Conservation (phyloP, 306 rosid species). For the Begonia masoniana region DNA sequence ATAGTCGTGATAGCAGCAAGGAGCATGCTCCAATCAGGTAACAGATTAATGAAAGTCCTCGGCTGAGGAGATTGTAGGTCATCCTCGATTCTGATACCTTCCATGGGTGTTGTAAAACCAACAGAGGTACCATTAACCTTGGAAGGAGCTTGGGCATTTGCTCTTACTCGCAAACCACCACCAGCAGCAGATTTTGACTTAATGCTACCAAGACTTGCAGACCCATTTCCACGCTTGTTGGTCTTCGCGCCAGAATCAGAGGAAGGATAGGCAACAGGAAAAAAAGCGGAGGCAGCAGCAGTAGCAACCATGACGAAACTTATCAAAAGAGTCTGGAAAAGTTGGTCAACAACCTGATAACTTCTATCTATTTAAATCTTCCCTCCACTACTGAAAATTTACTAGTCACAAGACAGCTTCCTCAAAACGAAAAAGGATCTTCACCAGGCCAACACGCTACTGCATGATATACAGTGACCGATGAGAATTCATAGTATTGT, state of each 20-base stretch:
- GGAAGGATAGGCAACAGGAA: conserved; percentile 51
- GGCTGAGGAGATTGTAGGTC: conserved; percentile 51
- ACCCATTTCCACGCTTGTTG: conserved; percentile 34
- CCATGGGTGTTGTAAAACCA: conserved; percentile 38
- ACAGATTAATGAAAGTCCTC: conserved; percentile 81
- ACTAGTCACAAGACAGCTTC: not conserved
- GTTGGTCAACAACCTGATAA: conserved; percentile 9
- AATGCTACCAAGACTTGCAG: conserved; percentile 32
- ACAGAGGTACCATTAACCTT: conserved; percentile 71
- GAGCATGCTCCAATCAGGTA: conserved; percentile 99
- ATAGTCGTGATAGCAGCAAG: conserved; percentile 98
- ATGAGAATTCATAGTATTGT: conserved; percentile 6
- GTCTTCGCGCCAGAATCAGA: conserved; percentile 35
- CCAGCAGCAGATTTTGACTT: conserved; percentile 44
- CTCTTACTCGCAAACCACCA: conserved; percentile 66
- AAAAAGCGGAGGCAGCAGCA: conserved; percentile 59
- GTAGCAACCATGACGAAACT: conserved; percentile 79
- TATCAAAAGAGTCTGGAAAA: conserved; percentile 12
- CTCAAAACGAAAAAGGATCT: conserved; percentile 1
- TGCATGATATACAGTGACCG: conserved; percentile 5
- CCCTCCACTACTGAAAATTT: conserved; percentile 4
- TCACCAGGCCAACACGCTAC: conserved; percentile 1
- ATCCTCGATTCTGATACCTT: conserved; percentile 44
- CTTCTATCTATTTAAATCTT: conserved; percentile 9
- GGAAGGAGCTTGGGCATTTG: conserved; percentile 83